Evolutionary conservation across 2,329 filamentous ascomycete genomes (phyloP).

Genomic region (Penicillium sp.): DNA sequence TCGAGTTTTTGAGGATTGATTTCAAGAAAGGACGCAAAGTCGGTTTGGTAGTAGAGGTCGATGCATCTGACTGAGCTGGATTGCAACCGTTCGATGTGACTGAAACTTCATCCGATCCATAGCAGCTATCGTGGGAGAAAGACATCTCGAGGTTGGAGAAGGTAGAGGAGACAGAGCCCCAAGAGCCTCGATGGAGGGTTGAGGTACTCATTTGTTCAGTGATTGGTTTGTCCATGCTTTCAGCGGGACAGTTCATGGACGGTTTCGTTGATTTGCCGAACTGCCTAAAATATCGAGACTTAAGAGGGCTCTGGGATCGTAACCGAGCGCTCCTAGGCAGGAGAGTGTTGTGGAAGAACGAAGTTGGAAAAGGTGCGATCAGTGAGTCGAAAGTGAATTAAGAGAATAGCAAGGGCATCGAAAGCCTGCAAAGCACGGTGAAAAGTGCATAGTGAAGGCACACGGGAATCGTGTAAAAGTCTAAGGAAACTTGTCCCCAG

Average conservation of each 20-base stretch:
- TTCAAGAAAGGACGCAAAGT: slow-evolving; percentile 24
- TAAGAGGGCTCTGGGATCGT: background rate
- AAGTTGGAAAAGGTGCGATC: slow-evolving; percentile 1
- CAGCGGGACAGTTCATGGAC: background rate
- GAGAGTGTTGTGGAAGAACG: background rate
- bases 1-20: slow-evolving; percentile 30
- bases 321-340: background rate
- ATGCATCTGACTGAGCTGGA: slow-evolving; percentile 17
- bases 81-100: slow-evolving; percentile 25
- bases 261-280: background rate
- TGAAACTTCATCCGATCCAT: slow-evolving; percentile 33
- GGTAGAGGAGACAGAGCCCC: slow-evolving; percentile 33
- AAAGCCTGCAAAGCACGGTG: slow-evolving; percentile 25
- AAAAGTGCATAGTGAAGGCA: slow-evolving; percentile 28
- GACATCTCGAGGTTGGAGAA: slow-evolving; percentile 33
- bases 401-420: slow-evolving; percentile 22
- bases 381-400: slow-evolving; percentile 7
- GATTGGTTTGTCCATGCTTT: slow-evolving; percentile 4
- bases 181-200: slow-evolving; percentile 24
- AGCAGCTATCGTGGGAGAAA: slow-evolving; percentile 34
- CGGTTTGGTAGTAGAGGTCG: slow-evolving; percentile 17
- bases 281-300: background rate
- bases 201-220: slow-evolving; percentile 22
- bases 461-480: slow-evolving; percentile 17
- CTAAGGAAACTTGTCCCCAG: slow-evolving; percentile 25